Conservation (phyloP, 179 eudicot species). For the Carnegiea gigantea region DNA sequence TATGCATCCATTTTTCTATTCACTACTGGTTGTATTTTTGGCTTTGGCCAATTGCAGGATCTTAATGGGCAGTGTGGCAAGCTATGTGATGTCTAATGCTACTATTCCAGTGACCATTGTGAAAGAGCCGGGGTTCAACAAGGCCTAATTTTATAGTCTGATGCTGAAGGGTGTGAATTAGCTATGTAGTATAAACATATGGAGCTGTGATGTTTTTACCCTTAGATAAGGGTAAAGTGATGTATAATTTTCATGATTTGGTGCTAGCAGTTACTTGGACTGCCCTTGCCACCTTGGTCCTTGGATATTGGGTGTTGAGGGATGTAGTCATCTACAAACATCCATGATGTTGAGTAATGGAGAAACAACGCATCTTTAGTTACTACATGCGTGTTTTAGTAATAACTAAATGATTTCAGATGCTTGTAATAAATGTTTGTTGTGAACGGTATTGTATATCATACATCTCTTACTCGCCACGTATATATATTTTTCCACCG, state of each 20-base stretch:
- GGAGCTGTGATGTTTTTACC: neutral
- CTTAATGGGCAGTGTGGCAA: constrained; percentile 87
- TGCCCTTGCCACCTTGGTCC: neutral
- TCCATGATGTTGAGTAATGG: neutral
- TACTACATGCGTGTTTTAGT: neutral
- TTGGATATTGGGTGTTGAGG: neutral
- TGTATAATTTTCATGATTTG: constrained; percentile 10
- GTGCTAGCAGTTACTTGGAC: neutral
- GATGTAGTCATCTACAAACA: neutral
- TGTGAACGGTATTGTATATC: neutral
- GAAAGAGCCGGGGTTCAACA: constrained; percentile 42
- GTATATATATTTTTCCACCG: too few species aligned
- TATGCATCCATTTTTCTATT: neutral
- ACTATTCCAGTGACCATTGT: constrained; percentile 80
- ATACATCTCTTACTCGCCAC: too few species aligned
- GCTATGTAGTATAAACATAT: neutral
- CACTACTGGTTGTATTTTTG: neutral
- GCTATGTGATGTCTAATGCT: constrained; percentile 60
- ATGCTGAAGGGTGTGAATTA: constrained; percentile 8
- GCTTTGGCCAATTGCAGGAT: constrained; percentile 50
- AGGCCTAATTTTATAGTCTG: constrained; percentile 17
- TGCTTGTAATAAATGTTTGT: neutral
- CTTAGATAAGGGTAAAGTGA: neutral
- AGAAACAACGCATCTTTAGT: neutral
- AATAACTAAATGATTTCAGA: neutral